Evolutionary conservation across 495 filamentous ascomycete genomes (phyloP).

Genomic region (Schizothecium vesticola): DNA sequence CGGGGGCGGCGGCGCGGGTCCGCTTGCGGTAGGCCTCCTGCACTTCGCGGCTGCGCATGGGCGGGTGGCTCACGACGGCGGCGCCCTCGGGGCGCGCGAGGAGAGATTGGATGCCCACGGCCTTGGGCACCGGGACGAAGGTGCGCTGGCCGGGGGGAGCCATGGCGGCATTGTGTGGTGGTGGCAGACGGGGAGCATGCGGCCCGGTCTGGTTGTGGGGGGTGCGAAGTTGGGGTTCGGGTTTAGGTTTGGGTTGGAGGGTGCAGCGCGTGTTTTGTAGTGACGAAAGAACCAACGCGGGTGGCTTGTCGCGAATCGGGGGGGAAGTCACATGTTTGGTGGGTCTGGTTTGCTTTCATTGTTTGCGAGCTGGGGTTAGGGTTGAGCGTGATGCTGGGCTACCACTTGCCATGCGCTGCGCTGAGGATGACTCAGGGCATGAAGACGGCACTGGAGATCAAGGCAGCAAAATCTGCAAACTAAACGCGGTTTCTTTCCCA

Average conservation of each 20-base stretch:
- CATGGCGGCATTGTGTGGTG: slow-evolving; percentile 16
- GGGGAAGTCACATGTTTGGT: slow-evolving; percentile 5
- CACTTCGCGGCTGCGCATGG: slow-evolving; percentile 43
- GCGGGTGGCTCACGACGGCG: slow-evolving; percentile 15
- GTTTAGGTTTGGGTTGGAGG: background rate
- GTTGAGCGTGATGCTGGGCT: background rate
- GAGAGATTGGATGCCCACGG: slow-evolving; percentile 20
- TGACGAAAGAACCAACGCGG: background rate
- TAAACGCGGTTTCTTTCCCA: background rate
- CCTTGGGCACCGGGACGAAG: slow-evolving; percentile 24
- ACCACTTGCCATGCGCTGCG: background rate
- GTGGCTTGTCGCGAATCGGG: slow-evolving; percentile 1
- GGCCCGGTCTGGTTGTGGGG: background rate
- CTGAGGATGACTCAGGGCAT: background rate
- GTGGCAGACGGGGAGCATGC: background rate
- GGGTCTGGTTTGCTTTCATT: background rate
- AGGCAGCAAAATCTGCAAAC: background rate
- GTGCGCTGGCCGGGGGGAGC: slow-evolving; percentile 17
- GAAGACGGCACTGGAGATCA: background rate
- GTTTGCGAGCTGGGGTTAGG: background rate
- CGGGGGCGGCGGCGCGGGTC: slow-evolving; percentile 22
- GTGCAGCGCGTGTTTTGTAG: background rate
- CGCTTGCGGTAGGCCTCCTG: slow-evolving; percentile 34
- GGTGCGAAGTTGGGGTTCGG: background rate
- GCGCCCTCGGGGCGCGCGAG: slow-evolving; percentile 7